Evolutionary conservation across 768 basidiomycete genomes (phyloP), one percentile per base, ranked within the genome.

Genomic region (Tulasnella sp.): DNA sequence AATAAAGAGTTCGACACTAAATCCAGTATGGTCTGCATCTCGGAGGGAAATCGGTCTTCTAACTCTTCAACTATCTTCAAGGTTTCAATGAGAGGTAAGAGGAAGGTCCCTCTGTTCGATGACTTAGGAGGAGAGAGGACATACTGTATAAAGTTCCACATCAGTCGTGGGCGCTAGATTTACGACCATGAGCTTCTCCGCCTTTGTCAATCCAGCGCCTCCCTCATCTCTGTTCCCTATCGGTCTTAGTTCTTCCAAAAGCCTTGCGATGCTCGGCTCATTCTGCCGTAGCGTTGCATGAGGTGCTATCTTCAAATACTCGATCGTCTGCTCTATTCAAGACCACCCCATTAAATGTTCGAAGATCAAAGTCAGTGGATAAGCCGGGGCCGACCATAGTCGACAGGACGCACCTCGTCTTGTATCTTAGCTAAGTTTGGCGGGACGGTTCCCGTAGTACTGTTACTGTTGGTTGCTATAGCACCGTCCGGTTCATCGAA

Each of bases 161-260:
- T 82, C 75, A 49, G 82, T 77, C 5, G 80, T 83, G 1, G 93
- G 93, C 0, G 84, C 85, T 4, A 94, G 76, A 66, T 97, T 96
- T n/a, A 90, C 83, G 34, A 96, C 77, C 66, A 93, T 90, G 2
- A 96, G 76, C 67, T 92, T 92, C 75, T 97, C 93, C 2, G 86
- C 81, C 65, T 93, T 96, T 1, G 92, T 93, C 62, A 97, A 73
- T 38, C 34, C 34, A 38, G 34, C 34, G 34, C 34, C 34, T 38
- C 34, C 34, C 34, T 38, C 34, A 38, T 5, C 15, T 38, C 7
- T 38, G 34, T 15, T 38, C 31, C 79, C 76, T 63, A 81, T 86
- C 19, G 80, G 73, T 1, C 80, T 78, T 9, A 97, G 79, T 41
- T 74, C 74, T 59, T 80, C 78, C 17, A 86, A 80, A 11, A 96